phyloP scores from a whole-genome alignment of 495 filamentous ascomycete genomes.

The Penicillium canariense region DNA sequence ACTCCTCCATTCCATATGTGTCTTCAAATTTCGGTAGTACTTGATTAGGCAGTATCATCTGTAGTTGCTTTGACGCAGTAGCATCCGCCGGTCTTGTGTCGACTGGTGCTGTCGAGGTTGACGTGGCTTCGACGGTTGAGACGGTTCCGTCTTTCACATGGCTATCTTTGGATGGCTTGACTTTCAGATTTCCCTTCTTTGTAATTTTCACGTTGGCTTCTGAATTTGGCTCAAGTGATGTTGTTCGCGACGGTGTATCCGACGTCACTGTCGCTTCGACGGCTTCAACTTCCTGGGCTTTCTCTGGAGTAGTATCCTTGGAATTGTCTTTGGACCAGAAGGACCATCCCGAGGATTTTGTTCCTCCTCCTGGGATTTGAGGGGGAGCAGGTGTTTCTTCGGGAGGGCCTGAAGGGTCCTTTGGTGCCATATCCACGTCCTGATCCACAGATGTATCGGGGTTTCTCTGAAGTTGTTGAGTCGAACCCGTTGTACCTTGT shows the following conservation, averaged over 20 bases:
- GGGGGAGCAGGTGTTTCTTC: conserved; percentile 32
- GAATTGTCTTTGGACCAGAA: conserved; percentile 75
- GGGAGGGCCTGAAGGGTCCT: conserved; percentile 16
- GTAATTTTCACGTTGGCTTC: conserved; percentile 41
- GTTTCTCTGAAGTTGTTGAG: conserved; percentile 14
- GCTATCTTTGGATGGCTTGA: conserved; percentile 45
- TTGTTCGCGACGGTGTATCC: conserved; percentile 12
- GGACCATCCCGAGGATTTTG: conserved; percentile 71
- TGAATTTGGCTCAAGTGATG: conserved; percentile 16
- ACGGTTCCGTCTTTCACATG: conserved; percentile 33
- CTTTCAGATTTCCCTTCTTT: conserved; percentile 43
- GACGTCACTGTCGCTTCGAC: conserved; percentile 70
- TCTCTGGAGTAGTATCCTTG: conserved; percentile 36
- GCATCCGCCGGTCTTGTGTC: conserved; percentile 32
- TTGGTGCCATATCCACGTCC: conserved; percentile 23
- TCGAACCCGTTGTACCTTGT: conserved; percentile 24
- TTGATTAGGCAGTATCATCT: conserved; percentile 55
- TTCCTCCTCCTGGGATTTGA: conserved; percentile 35
- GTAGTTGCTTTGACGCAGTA: conserved; percentile 43
- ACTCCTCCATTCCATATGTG: conserved; percentile 65
- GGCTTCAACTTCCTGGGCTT: conserved; percentile 45
- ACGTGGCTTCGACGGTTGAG: conserved; percentile 32
- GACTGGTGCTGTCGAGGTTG: conserved; percentile 24
- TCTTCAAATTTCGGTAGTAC: conserved; percentile 65
- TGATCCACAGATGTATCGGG: conserved; percentile 10